These are phyloP conservation scores for Aristolochia contorta DNA, from an alignment of 164 flowering plant species.

Conservation along the genomic window DNA sequence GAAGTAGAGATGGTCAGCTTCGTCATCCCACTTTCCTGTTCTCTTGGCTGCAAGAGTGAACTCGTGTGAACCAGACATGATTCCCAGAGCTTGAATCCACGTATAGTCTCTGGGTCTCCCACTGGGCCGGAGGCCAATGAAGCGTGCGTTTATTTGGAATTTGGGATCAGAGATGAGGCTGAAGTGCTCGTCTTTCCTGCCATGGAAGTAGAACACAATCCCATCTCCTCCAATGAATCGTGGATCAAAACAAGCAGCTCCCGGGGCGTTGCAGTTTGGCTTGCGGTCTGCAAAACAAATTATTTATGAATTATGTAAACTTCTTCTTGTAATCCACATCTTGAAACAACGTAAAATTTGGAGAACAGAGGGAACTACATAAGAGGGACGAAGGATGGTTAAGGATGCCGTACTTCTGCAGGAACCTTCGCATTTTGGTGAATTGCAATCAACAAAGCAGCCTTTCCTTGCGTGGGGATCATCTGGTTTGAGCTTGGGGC, in stretches of 20 bases:
- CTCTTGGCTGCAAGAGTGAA: conserved; percentile 44
- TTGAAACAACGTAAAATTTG: background rate
- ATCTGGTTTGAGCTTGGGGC: conserved; percentile 20
- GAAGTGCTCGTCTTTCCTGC: conserved; percentile 51
- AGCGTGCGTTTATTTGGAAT: conserved; percentile 28
- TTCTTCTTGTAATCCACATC: background rate
- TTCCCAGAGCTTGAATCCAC: conserved; percentile 71
- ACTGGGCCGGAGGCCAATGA: conserved; percentile 51
- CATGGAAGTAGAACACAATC: conserved; percentile 73
- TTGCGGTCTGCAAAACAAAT: conserved; percentile 16
- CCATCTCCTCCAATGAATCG: conserved; percentile 72
- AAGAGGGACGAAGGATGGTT: background rate
- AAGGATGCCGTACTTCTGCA: conserved; percentile 28
- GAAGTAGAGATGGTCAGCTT: conserved; percentile 46
- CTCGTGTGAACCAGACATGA: conserved; percentile 40
- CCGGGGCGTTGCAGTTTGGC: conserved; percentile 55
- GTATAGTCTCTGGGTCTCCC: conserved; percentile 62
- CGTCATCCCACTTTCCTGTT: conserved; percentile 38
- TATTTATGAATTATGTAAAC: background rate
- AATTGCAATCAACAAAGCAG: conserved; percentile 25
- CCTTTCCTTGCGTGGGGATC: conserved; percentile 20
- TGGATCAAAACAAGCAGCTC: conserved; percentile 74
- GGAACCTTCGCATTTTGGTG: conserved; percentile 27
- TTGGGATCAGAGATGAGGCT: conserved; percentile 45
- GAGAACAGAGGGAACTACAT: background rate